These are phyloP conservation scores for Quercus glauca DNA, from an alignment of 306 rosid genomes.

Conservation along the genomic window DNA sequence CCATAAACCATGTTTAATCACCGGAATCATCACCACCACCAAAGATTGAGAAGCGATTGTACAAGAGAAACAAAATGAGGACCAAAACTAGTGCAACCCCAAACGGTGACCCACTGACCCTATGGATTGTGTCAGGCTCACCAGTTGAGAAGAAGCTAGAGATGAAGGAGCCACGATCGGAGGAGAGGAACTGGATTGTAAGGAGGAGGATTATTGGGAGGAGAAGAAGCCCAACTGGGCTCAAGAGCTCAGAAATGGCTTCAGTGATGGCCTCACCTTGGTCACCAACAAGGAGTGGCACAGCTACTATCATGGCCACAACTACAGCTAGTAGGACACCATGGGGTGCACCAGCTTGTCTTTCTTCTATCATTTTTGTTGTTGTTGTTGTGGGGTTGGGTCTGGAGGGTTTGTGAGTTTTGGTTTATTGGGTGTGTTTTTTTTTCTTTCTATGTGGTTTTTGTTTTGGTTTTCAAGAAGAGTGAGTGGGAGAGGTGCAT, in stretches of 20 bases:
- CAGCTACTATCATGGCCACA: constrained; percentile 49
- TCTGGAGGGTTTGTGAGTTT: not conserved
- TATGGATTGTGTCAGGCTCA: constrained; percentile 79
- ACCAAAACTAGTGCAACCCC: constrained; percentile 80
- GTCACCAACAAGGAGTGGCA: constrained; percentile 68
- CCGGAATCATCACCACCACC: constrained; percentile 73
- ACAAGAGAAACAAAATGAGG: constrained; percentile 61
- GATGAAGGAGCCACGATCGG: constrained; percentile 77
- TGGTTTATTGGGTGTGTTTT: too few species aligned
- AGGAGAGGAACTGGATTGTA: constrained; percentile 82
- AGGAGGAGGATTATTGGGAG: constrained; percentile 84
- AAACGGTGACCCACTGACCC: constrained; percentile 74
- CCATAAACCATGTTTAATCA: constrained; percentile 37
- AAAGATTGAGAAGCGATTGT: constrained; percentile 70
- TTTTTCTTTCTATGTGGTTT: not conserved
- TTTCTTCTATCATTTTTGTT: constrained; percentile 36
- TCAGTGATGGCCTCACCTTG: constrained; percentile 75
- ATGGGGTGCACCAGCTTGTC: constrained; percentile 72
- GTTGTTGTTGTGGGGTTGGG: not conserved
- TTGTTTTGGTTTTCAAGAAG: not conserved
- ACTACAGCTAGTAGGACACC: constrained; percentile 67
- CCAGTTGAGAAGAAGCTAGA: constrained; percentile 69
- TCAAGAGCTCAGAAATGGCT: constrained; percentile 66
- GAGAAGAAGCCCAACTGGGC: constrained; percentile 79
- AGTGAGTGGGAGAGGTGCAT: not conserved